A percentile compares a stretch with the other conserved stretches of the same genome.
Evolutionary conservation across 2,329 filamentous ascomycete species (phyloP).

Genomic region (Claviceps sp.): DNA sequence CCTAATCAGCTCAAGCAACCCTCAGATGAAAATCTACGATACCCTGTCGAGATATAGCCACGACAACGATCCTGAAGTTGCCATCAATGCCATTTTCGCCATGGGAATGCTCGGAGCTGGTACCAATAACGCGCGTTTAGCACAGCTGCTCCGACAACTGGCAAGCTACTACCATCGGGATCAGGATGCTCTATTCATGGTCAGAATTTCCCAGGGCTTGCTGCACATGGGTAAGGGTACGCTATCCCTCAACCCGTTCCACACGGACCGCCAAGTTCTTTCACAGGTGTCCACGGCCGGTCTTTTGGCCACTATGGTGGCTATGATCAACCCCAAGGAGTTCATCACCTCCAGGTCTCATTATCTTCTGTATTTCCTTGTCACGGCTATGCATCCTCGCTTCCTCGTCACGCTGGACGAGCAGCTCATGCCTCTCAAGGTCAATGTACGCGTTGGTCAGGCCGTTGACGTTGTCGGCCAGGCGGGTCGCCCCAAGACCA

Average conservation of each 20-base stretch:
- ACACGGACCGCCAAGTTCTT: conserved; percentile 91
- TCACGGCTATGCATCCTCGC: conserved; percentile 90
- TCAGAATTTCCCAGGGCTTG: conserved; percentile 92
- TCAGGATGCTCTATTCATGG: conserved; percentile 95
- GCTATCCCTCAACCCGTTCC: conserved; percentile 93
- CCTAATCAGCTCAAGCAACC: conserved; percentile 91
- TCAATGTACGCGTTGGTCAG: conserved; percentile 94
- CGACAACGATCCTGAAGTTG: conserved; percentile 96
- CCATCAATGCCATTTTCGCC: conserved; percentile 96
- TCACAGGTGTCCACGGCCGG: conserved; percentile 84
- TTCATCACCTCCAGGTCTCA: conserved; percentile 58
- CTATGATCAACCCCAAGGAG: conserved; percentile 90
- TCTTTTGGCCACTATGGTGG: conserved; percentile 76
- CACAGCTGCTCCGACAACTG: conserved; percentile 84
- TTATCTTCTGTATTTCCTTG: conserved; percentile 94
- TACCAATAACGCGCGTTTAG: conserved; percentile 94
- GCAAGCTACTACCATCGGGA: conserved; percentile 98
- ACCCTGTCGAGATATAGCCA: conserved; percentile 94
- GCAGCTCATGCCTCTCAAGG: conserved; percentile 80
- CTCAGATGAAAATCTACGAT: conserved; percentile 99
- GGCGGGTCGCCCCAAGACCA: conserved; percentile 93
- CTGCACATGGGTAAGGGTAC: conserved; percentile 99
- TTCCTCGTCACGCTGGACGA: conserved; percentile 96
- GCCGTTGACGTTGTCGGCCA: conserved; percentile 97
- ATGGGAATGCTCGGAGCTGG: conserved; percentile 96